These are phyloP conservation scores for Gymnopilus dilepis DNA, from an alignment of 768 basidiomycete species.

Conservation along the genomic window DNA sequence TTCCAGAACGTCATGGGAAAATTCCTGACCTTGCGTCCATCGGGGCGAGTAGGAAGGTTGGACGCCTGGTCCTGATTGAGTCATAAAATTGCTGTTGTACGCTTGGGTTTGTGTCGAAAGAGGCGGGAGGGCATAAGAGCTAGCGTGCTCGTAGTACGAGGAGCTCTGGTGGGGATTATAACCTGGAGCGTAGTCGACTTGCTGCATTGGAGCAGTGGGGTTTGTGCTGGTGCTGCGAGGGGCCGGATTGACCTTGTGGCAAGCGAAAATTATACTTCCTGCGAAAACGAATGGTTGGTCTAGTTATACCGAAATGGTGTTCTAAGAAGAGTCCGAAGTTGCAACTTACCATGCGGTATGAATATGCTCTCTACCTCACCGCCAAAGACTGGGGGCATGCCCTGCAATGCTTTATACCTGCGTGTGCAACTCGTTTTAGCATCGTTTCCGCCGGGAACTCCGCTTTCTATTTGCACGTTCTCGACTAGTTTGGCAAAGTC, in stretches of 20 bases:
- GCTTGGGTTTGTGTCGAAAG: slow-evolving; percentile 38
- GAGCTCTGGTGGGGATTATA: slow-evolving; percentile 41
- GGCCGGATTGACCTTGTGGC: slow-evolving; percentile 64
- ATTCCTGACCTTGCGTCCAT: slow-evolving; percentile 42
- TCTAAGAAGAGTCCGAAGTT: slow-evolving; percentile 29
- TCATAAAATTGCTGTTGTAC: slow-evolving; percentile 39
- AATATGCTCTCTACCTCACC: slow-evolving; percentile 85
- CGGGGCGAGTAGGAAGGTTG: slow-evolving; percentile 45
- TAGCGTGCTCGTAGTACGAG: slow-evolving; percentile 47
- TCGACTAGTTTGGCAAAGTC: slow-evolving; percentile 68
- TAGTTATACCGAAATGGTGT: slow-evolving; percentile 36
- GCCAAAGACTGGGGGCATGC: slow-evolving; percentile 59
- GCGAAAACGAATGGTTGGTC: slow-evolving; percentile 32
- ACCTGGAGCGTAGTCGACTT: slow-evolving; percentile 46
- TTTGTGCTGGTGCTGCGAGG: slow-evolving; percentile 44
- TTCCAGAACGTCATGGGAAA: slow-evolving; percentile 8
- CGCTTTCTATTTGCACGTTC: slow-evolving; percentile 65
- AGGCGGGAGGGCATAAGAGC: slow-evolving; percentile 48
- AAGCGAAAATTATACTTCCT: slow-evolving; percentile 77
- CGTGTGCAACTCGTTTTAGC: slow-evolving; percentile 89
- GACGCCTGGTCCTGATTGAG: slow-evolving; percentile 37
- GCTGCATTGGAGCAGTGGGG: slow-evolving; percentile 48
- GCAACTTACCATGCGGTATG: slow-evolving; percentile 81
- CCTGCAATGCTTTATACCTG: slow-evolving; percentile 76
- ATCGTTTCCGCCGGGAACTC: slow-evolving; percentile 56